Evolutionary conservation across 202 grass and related monocot species (phyloP).

Genomic region (Bolboschoenoplectus hybrid): DNA sequence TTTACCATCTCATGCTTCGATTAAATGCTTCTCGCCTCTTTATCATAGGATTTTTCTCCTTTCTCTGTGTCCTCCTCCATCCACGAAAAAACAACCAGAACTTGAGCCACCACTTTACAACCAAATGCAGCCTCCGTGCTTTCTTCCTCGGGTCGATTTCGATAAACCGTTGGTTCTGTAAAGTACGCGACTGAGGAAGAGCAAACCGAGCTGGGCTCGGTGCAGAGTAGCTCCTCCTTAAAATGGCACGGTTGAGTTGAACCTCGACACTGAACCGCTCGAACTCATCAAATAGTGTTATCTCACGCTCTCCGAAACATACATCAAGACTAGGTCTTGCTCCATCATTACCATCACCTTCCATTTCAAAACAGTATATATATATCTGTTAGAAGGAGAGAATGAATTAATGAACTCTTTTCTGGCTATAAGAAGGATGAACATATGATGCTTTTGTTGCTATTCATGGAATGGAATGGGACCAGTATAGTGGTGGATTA

Average conservation of each 20-base stretch:
- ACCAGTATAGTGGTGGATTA: constrained; percentile 14
- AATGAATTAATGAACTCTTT: not conserved
- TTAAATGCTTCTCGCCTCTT: constrained; percentile 25
- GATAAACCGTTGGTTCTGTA: not conserved
- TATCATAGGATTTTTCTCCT: not conserved
- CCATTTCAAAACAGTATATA: not conserved
- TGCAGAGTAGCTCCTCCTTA: constrained; percentile 74
- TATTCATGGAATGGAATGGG: not conserved
- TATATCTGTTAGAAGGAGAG: not conserved
- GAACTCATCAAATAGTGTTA: constrained; percentile 78
- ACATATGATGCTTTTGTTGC: constrained; percentile 1
- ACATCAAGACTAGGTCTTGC: constrained; percentile 58
- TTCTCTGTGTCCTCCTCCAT: constrained; percentile 33
- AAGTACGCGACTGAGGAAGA: not conserved
- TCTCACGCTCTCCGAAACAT: constrained; percentile 60
- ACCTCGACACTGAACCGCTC: constrained; percentile 66
- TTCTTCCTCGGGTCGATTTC: constrained; percentile 28
- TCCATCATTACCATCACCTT: constrained; percentile 32
- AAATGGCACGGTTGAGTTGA: constrained; percentile 70
- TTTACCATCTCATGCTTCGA: constrained; percentile 37
- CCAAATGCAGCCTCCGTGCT: constrained; percentile 41
- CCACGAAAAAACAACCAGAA: constrained; percentile 45
- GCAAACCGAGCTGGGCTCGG: constrained; percentile 59
- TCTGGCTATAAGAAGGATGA: not conserved
- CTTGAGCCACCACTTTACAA: constrained; percentile 41